Conservation (phyloP, 441 rosid genomes). For the Viola pubescens region DNA sequence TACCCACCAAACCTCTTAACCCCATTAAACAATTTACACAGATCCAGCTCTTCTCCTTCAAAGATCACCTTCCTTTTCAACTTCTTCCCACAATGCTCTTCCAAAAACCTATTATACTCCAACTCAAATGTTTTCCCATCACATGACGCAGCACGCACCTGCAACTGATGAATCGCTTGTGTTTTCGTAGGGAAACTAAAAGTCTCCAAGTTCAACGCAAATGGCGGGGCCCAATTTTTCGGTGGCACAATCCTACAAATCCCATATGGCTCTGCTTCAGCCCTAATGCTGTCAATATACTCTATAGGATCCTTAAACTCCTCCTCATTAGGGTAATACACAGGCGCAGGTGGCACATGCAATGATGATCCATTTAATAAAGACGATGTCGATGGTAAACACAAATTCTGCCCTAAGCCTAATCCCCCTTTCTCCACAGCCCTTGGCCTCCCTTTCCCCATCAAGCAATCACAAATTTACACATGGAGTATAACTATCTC, state of each 20-base stretch:
- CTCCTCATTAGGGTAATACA: slow-evolving; percentile 71
- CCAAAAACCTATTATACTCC: slow-evolving; percentile 75
- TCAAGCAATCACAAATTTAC: slow-evolving; percentile 16
- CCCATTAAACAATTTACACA: slow-evolving; percentile 81
- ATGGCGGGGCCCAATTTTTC: slow-evolving; percentile 63
- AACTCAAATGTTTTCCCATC: slow-evolving; percentile 82
- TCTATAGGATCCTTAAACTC: slow-evolving; percentile 83
- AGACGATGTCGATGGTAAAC: slow-evolving; percentile 16
- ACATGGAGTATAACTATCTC: no score
- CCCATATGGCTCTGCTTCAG: slow-evolving; percentile 84
- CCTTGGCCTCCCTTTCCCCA: slow-evolving; percentile 93
- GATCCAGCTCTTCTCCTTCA: slow-evolving; percentile 83
- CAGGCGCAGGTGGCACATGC: slow-evolving; percentile 61
- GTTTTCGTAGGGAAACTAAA: slow-evolving; percentile 84
- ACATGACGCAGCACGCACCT: slow-evolving; percentile 78
- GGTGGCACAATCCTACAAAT: slow-evolving; percentile 96
- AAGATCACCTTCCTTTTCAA: slow-evolving; percentile 66
- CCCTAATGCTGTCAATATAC: slow-evolving; percentile 70
- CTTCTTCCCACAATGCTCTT: slow-evolving; percentile 66
- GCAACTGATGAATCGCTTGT: slow-evolving; percentile 94
- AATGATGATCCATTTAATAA: slow-evolving; percentile 27
- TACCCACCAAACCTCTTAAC: slow-evolving; percentile 90
- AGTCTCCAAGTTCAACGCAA: slow-evolving; percentile 54
- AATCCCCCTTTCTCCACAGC: slow-evolving; percentile 52
- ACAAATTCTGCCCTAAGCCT: slow-evolving; percentile 42